Conservation (phyloP, 2,329 filamentous ascomycete genomes). For the Achaetomium macrosporum region DNA sequence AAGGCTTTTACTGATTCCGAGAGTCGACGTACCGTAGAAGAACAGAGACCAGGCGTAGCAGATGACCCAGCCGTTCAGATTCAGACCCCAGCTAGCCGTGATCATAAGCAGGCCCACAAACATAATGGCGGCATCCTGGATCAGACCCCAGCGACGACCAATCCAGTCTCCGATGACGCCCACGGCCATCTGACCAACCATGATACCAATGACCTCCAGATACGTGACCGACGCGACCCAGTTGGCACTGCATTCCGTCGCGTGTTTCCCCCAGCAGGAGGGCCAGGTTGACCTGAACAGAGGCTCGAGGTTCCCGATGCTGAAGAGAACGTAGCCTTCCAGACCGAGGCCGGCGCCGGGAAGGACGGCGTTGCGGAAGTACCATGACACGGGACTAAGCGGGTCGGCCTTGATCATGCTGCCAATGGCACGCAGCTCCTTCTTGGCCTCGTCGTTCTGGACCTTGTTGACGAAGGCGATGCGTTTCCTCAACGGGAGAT, state of each 20-base stretch:
- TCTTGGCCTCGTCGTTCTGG: slow-evolving; percentile 62
- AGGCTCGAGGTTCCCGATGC: slow-evolving; percentile 85
- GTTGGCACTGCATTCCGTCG: slow-evolving; percentile 63
- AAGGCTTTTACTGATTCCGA: slow-evolving; percentile 18
- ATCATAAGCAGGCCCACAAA: slow-evolving; percentile 88
- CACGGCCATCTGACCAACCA: slow-evolving; percentile 84
- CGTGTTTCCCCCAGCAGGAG: slow-evolving; percentile 63
- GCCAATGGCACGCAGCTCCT: slow-evolving; percentile 64
- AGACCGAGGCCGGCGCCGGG: slow-evolving; percentile 88
- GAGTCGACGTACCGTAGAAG: slow-evolving; percentile 62
- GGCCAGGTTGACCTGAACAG: slow-evolving; percentile 73
- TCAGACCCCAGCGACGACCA: slow-evolving; percentile 88
- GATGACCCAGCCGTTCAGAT: slow-evolving; percentile 89
- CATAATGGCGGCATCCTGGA: slow-evolving; percentile 94
- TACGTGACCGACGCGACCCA: slow-evolving; percentile 86
- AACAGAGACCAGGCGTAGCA: slow-evolving; percentile 95
- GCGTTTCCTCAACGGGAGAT: slow-evolving; percentile 65
- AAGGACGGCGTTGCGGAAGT: slow-evolving; percentile 84
- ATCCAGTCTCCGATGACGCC: slow-evolving; percentile 69
- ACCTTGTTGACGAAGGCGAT: slow-evolving; percentile 69
- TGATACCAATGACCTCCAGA: slow-evolving; percentile 90
- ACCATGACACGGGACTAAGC: slow-evolving; percentile 75
- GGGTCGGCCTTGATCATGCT: slow-evolving; percentile 82
- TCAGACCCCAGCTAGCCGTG: slow-evolving; percentile 82
- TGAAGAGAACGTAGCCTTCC: slow-evolving; percentile 95